Evolutionary conservation across 2,329 filamentous ascomycete species (phyloP), one percentile per base, ranked within the genome.

Genomic region (Mycosphaerella sp.): DNA sequence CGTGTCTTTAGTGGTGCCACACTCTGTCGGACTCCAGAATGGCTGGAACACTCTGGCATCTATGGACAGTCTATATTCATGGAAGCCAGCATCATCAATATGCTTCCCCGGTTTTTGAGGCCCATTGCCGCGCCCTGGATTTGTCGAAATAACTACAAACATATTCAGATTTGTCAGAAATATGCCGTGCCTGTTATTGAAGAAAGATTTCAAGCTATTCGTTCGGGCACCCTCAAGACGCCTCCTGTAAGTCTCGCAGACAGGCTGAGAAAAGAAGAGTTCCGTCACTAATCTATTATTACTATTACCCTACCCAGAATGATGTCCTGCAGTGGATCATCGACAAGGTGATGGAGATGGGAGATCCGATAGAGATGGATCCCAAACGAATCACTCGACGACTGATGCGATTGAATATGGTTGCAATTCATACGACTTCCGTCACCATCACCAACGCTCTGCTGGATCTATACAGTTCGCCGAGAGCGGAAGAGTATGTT

Each of bases 351-450:
- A 46, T 57, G 3, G 47, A 47, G 12, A 14, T 34, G 6, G 48
- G 50, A 4, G 51, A 53, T 2, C 12, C 54, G 10, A 10, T 31
- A 3, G 55, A 61, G 29, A 45, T 58, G 1, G 53, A 61, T 42
- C 51, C 55, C 2, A 48, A 51, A 14, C 47, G 52, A 2, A 48
- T 61, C 4, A 56, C 53, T 29, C 50, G 59, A 9, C 54, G 61
- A 11, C 41, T 62, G 2, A 41, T 62, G 29, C 42, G 56, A 21
- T 34, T 66, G 34, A 62, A 63, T 39, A 58, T 62, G 38, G 61
- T 59, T 23, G 63, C 64, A 17, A 62, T 65, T 9, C 64, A 66
- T 34, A 65, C 62, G 3, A 61, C 61, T 10, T 59, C 50, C 29
- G 54, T 63, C 2, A 59, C 61, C 2, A 59, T 59, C 11, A 60